Evolutionary conservation across 768 basidiomycete species (phyloP).

Genomic region (Amanita rubescens): DNA sequence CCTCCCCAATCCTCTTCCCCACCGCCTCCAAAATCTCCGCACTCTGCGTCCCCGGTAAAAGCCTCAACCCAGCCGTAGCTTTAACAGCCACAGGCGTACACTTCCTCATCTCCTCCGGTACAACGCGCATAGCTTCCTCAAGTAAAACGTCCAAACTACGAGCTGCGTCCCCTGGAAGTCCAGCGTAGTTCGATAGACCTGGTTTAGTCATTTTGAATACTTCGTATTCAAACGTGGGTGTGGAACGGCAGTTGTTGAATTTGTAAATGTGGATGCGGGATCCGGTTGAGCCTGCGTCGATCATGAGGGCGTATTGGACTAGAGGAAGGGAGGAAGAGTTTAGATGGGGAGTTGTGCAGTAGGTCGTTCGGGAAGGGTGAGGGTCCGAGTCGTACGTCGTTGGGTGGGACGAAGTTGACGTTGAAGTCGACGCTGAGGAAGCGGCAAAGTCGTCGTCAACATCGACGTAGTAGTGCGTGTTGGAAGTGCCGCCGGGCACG

Average conservation of each 20-base stretch:
- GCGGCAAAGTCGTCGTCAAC: constrained; percentile 7
- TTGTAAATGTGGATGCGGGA: constrained; percentile 98
- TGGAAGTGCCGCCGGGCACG: too few species aligned
- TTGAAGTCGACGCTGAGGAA: constrained; percentile 4
- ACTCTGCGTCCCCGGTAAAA: constrained; percentile 57
- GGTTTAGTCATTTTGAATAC: constrained; percentile 80
- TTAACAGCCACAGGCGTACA: constrained; percentile 91
- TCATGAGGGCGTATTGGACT: constrained; percentile 92
- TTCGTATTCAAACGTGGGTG: constrained; percentile 86
- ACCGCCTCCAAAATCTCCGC: constrained; percentile 73
- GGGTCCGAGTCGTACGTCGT: constrained; percentile 67
- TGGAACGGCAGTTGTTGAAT: constrained; percentile 81
- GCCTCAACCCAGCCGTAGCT: constrained; percentile 81
- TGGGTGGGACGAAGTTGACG: constrained; percentile 28
- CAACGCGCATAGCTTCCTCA: constrained; percentile 70
- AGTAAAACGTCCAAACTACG: constrained; percentile 71
- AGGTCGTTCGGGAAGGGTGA: constrained; percentile 62
- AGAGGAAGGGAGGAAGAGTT: constrained; percentile 44
- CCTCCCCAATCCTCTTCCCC: constrained; percentile 41
- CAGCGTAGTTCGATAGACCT: constrained; percentile 63
- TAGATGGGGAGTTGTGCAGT: constrained; percentile 57
- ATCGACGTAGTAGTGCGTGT: constrained; percentile 2
- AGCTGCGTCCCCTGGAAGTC: constrained; percentile 63
- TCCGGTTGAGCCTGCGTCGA: constrained; percentile 97
- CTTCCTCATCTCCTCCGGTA: constrained; percentile 56